Base-by-base conservation (phyloP, 2,329 filamentous ascomycete species). In the Microcera coccophila region DNA sequence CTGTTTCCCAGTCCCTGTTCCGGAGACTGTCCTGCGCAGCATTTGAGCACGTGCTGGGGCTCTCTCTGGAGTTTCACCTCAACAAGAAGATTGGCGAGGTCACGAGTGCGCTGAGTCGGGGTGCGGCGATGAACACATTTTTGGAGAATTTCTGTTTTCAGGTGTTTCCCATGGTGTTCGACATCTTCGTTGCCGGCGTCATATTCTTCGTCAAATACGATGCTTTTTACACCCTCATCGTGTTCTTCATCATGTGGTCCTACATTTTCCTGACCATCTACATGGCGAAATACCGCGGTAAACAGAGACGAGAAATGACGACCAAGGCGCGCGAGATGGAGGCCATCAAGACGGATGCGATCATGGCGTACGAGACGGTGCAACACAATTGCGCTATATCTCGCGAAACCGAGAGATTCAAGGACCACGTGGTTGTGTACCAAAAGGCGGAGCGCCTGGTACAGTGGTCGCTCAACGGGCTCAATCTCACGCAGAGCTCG, bases 351-450 rank as follows among this genome's bases (percentile, higher is more conserved):
- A 73, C 67, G 1, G 72, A 75, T 51, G 66, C 72, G 3, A 69
- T 75, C 32, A 62, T 73, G 52, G 70, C 71, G 0, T 75, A 72
- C 44, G 72, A 74, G 47, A 82, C 79, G 2, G 79, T 83, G 34
- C 81, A 82, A 51, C 80, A 82, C 57, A 82, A 82, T 63, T 81
- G 80, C 49, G 79, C 79, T 15, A 75, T 82, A 47, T 64, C 65
- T 2, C 74, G 77, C 47, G 79, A 83, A 54, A 79, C 79, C 32
- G 68, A 73, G 39, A 68, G 77, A 5, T 83, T 81, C 55, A 72
- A 69, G 21, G 65, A 73, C 17, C 75, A 79, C 11, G 78, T 83
- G 1, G 28, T 50, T 15, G 36, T 57, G 10, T 82, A 75, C 53
- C 79, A 83, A 48, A 66, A 65, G 9, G 52, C 53, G 1, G 52